Base-by-base conservation (phyloP, 1,139 yeast genomes). In the Kluyveromyces sp. region DNA sequence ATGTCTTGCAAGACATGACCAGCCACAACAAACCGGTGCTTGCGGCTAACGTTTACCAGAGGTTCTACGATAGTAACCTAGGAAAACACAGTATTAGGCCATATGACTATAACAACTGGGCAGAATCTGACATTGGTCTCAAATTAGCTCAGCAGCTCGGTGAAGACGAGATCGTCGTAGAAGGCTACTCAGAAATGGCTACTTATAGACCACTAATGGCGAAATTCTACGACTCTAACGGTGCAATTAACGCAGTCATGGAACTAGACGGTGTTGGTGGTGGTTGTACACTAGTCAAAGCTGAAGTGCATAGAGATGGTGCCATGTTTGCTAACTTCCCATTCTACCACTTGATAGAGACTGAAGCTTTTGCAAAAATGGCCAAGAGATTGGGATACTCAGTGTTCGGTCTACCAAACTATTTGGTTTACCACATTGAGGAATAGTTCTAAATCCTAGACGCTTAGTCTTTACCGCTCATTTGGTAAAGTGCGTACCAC, bases 321-420 rank as follows among this genome's bases (percentile, higher is more conserved):
- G 97, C 97, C 46, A 89, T 89, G 96, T 92, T 92, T 77, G 98
- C 98, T 16, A 85, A 94, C 33, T 92, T 92, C 77, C 94, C 98
- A 49, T 92, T 92, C 71, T 89, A 92, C 65, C 95, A 92, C 62
- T 74, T 92, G 66, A 88, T 92, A 53, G 98, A 92, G 68, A 88
- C 97, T 6, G 98, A 92, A 68, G 98, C 98, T 18, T 92, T 92
- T 67, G 97, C 98, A 22, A 87, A 86, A 65, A 92, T 92, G 98
- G 96, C 96, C 36, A 86, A 86, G 65, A 74, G 98, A 55, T 73
- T 92, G 49, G 95, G 95, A 25, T 89, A 92, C 66, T 85, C 83
- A 55, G 89, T 89, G 20, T 83, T 73, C 64, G 98, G 98, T 3
- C 73, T 92, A 60, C 98, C 98, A 44, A 88, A 92, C 66, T 92